Percentiles rank a stretch among this genome's conserved stretches.
These are phyloP conservation scores for Fusarium mexicanum DNA, from an alignment of 2,329 filamentous ascomycete genomes.

Conservation along the genomic window DNA sequence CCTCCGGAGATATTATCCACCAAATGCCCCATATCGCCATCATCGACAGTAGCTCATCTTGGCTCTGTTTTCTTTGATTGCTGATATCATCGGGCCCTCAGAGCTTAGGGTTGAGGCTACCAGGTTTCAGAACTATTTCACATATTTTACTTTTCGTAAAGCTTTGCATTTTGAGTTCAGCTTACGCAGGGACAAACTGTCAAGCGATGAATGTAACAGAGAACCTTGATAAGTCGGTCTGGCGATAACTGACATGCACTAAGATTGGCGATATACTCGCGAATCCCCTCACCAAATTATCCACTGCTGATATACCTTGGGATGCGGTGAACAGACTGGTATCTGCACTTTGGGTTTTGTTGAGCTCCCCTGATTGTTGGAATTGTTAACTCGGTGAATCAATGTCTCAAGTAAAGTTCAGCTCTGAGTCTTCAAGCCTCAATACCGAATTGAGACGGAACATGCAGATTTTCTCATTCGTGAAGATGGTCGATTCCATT, in stretches of 20 bases:
- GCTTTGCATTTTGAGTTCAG: slow-evolving; percentile 19
- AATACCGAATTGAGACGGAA: neutral
- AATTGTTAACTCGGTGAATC: neutral
- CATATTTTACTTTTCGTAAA: neutral
- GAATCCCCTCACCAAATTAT: neutral
- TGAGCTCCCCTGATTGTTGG: neutral
- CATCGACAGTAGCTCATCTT: neutral
- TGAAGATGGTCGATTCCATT: slow-evolving; percentile 3
- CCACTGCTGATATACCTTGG: neutral
- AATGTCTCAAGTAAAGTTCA: slow-evolving; percentile 11
- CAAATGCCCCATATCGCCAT: slow-evolving; percentile 17
- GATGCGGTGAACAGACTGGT: neutral
- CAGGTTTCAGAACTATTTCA: neutral
- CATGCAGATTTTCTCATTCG: neutral
- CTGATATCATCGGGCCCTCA: neutral
- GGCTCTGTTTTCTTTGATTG: neutral
- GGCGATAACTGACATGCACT: neutral
- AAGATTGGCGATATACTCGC: slow-evolving; percentile 3
- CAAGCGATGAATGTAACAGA: neutral
- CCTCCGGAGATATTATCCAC: slow-evolving; percentile 30
- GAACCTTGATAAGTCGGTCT: slow-evolving; percentile 1
- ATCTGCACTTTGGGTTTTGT: neutral
- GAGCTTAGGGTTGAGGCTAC: neutral
- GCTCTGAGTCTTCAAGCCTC: slow-evolving; percentile 26
- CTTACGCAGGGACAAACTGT: slow-evolving; percentile 18